A percentile compares a stretch with the other conserved stretches of the same genome.
Evolutionary conservation across 2,329 filamentous ascomycete species (phyloP).

Genomic region (Phaeophleospora eucalypticola): DNA sequence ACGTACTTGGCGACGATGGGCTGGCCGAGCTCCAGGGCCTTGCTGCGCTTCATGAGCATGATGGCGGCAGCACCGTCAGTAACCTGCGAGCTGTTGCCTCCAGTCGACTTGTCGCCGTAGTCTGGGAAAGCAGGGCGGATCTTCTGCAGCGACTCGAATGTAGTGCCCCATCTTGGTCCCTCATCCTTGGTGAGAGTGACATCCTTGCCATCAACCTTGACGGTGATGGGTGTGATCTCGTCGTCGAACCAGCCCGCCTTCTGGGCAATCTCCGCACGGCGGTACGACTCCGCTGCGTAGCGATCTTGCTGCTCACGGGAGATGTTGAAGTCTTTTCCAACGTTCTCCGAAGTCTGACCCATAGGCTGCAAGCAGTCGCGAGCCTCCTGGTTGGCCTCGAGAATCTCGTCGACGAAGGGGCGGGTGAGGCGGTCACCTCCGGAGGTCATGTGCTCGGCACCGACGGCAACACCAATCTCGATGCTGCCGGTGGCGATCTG

Average conservation of each 20-base stretch:
- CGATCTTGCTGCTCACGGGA: constrained; percentile 74
- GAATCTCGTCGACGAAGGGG: constrained; percentile 74
- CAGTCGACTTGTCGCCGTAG: constrained; percentile 81
- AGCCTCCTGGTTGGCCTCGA: constrained; percentile 68
- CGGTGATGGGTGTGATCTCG: constrained; percentile 85
- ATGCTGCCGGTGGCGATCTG: constrained; percentile 77
- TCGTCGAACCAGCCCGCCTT: constrained; percentile 89
- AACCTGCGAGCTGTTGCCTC: constrained; percentile 90
- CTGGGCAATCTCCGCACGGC: constrained; percentile 81
- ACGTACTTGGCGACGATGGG: constrained; percentile 94
- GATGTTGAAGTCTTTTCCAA: constrained; percentile 85
- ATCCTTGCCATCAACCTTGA: constrained; percentile 68
- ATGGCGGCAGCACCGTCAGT: constrained; percentile 91
- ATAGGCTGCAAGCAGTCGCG: constrained; percentile 88
- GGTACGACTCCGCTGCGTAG: constrained; percentile 83
- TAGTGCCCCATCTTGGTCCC: constrained; percentile 86
- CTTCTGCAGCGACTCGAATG: constrained; percentile 74
- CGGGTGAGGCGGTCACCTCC: constrained; percentile 66
- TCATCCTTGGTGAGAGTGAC: constrained; percentile 82
- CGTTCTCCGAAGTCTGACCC: constrained; percentile 97
- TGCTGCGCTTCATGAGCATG: constrained; percentile 90
- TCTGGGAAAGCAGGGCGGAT: constrained; percentile 86
- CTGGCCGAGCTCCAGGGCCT: constrained; percentile 78
- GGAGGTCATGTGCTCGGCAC: constrained; percentile 81
- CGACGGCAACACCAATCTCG: constrained; percentile 79